These are phyloP conservation scores for Lactarius vividus DNA, from an alignment of 768 basidiomycete genomes.

Conservation along the genomic window DNA sequence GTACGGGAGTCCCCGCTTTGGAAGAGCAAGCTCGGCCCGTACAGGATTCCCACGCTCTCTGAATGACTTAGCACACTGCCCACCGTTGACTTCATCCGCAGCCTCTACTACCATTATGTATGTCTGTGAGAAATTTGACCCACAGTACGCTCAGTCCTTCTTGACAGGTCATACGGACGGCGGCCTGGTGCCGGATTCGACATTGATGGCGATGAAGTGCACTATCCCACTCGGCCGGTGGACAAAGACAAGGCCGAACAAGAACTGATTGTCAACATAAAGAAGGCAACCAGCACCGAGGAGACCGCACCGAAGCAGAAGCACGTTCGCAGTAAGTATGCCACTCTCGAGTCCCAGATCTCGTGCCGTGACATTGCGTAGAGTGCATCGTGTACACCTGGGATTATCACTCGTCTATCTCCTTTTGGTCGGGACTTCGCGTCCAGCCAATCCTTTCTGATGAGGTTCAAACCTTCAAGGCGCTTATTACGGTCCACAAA, in stretches of 20 bases:
- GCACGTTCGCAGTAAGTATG: constrained; percentile 88
- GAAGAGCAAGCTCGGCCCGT: constrained; percentile 14
- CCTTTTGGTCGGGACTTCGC: constrained; percentile 95
- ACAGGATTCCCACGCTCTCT: constrained; percentile 6
- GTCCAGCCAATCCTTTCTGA: constrained; percentile 97
- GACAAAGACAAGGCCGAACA: constrained; percentile 98
- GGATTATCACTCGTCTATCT: constrained; percentile 98
- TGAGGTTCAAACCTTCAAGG: constrained; percentile 98
- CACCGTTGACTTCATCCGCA: constrained; percentile 10
- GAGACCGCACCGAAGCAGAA: constrained; percentile 99
- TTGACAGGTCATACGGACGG: constrained; percentile 35
- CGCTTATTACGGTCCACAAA: constrained; percentile 96
- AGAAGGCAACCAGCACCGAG: constrained; percentile 95
- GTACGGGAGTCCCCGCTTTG: background rate
- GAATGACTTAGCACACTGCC: background rate
- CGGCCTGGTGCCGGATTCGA: constrained; percentile 48
- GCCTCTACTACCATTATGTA: constrained; percentile 22
- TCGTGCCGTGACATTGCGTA: constrained; percentile 36
- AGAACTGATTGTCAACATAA: constrained; percentile 92
- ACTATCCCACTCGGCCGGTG: constrained; percentile 95
- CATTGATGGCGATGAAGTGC: constrained; percentile 75
- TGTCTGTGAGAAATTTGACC: background rate
- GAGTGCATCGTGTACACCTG: constrained; percentile 99
- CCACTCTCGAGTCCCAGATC: background rate
- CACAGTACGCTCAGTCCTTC: constrained; percentile 17